These are phyloP conservation scores for Babesia sp. DNA, from an alignment of 169 alveolate genomes.

Conservation along the genomic window DNA sequence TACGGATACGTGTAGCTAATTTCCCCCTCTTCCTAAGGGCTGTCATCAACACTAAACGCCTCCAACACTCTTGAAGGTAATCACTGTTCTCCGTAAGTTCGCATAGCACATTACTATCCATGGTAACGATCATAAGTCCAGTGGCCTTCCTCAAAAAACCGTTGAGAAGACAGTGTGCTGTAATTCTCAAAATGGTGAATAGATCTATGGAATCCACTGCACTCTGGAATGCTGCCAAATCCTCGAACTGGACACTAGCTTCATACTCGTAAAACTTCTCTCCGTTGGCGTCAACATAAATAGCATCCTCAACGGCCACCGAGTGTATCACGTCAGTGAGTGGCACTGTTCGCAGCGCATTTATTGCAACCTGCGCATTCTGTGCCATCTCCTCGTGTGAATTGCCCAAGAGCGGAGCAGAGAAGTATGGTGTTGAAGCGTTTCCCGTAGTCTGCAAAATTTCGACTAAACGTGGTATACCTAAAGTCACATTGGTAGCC, in stretches of 20 bases:
- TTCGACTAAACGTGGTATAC: slow-evolving; percentile 99
- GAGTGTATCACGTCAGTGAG: slow-evolving; percentile 85
- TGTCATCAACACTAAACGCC: slow-evolving; percentile 37
- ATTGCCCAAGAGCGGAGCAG: slow-evolving; percentile 67
- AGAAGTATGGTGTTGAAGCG: slow-evolving; percentile 75
- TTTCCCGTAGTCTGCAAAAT: slow-evolving; percentile 86
- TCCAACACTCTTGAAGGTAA: slow-evolving; percentile 62
- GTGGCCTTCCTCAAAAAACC: slow-evolving; percentile 41
- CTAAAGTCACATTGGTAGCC: slow-evolving; percentile 98
- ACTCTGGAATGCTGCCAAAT: slow-evolving; percentile 74
- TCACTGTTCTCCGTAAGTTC: slow-evolving; percentile 54
- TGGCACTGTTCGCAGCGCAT: slow-evolving; percentile 80
- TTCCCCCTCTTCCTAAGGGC: slow-evolving; percentile 50
- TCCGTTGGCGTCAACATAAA: slow-evolving; percentile 41
- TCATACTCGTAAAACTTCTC: slow-evolving; percentile 80
- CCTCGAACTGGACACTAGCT: slow-evolving; percentile 83
- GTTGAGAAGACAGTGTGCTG: slow-evolving; percentile 50
- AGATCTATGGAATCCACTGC: slow-evolving; percentile 32
- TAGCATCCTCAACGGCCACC: slow-evolving; percentile 66
- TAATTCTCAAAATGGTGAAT: slow-evolving; percentile 27
- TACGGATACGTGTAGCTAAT: slow-evolving; percentile 43
- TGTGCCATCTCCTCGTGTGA: slow-evolving; percentile 65
- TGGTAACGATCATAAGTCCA: slow-evolving; percentile 55
- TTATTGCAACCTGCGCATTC: slow-evolving; percentile 84
- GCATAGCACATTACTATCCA: slow-evolving; percentile 61